These are phyloP conservation scores for Combretum micranthum DNA, from an alignment of 345 rosid species.

Conservation along the genomic window DNA sequence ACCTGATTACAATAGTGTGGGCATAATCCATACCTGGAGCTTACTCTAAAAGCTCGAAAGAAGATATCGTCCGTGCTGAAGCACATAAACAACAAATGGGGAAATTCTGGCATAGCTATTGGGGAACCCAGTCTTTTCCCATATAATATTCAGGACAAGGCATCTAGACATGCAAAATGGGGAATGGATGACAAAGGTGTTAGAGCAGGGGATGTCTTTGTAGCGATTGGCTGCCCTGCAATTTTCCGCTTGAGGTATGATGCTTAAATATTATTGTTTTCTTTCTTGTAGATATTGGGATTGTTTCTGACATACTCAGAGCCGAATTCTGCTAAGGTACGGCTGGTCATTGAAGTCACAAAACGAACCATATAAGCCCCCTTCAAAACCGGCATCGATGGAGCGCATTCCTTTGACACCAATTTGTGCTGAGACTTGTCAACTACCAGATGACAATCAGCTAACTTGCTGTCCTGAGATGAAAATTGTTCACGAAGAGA, in stretches of 20 bases:
- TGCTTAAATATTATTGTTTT: constrained; percentile 5
- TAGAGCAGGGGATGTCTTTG: constrained; percentile 51
- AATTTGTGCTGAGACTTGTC: constrained; percentile 21
- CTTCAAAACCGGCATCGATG: constrained; percentile 16
- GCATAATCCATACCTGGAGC: constrained; percentile 85
- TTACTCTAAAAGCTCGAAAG: constrained; percentile 60
- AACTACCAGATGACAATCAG: constrained; percentile 24
- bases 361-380: constrained; percentile 8
- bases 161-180: constrained; percentile 35
- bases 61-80: constrained; percentile 68
- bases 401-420: constrained; percentile 5
- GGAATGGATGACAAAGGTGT: constrained; percentile 32
- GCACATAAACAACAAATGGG: constrained; percentile 68
- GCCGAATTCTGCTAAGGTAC: constrained; percentile 44
- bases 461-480: constrained; percentile 8
- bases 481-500: constrained; percentile 9
- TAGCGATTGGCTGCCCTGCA: constrained; percentile 57
- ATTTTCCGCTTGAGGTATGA: constrained; percentile 74
- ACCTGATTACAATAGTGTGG: constrained; percentile 48
- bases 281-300: not conserved
- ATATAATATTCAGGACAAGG: constrained; percentile 23
- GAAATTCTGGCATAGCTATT: constrained; percentile 47
- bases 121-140: constrained; percentile 63
- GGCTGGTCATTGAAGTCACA: constrained; percentile 56
- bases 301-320: constrained; percentile 4